phyloP scores from a whole-genome alignment of 2,329 filamentous ascomycete genomes.

The Mollisia scopiformis region DNA sequence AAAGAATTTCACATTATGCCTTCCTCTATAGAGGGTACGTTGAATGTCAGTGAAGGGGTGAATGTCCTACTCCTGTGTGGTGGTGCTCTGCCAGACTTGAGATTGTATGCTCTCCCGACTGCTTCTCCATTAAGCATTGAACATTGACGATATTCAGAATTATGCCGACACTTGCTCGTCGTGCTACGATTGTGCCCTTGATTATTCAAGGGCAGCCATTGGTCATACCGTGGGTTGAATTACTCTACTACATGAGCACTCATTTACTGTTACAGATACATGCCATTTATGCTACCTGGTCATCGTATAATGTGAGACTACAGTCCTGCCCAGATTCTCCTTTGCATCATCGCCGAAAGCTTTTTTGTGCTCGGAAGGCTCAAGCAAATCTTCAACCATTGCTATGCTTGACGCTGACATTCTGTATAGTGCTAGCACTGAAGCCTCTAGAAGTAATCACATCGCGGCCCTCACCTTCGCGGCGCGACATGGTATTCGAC shows the following conservation, averaged over 20 bases:
- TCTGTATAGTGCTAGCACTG: constrained; percentile 12
- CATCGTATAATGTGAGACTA: constrained; percentile 11
- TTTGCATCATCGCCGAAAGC: too few relatives aligned
- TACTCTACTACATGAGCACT: background rate
- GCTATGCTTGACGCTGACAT: background rate
- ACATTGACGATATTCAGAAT: background rate
- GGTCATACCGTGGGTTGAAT: constrained; percentile 9
- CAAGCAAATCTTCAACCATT: background rate
- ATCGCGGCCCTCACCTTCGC: constrained; percentile 21
- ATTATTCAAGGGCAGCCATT: constrained; percentile 17
- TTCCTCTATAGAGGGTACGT: background rate
- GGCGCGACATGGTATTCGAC: constrained; percentile 19
- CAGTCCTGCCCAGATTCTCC: background rate
- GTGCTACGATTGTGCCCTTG: constrained; percentile 19
- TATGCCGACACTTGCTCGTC: constrained; percentile 11
- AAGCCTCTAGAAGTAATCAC: constrained; percentile 22
- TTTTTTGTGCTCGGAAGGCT: too few relatives aligned
- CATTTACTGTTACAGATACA: constrained; percentile 7
- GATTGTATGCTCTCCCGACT: background rate
- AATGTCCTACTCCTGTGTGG: constrained; percentile 18
- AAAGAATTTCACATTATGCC: constrained; percentile 58
- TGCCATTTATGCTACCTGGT: constrained; percentile 20
- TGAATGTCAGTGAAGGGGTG: background rate
- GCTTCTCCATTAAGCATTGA: background rate
- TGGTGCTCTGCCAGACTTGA: constrained; percentile 12